Evolutionary conservation across 2,329 filamentous ascomycete species (phyloP), one percentile per base, ranked within the genome.

Genomic region (Orbilia javanica): DNA sequence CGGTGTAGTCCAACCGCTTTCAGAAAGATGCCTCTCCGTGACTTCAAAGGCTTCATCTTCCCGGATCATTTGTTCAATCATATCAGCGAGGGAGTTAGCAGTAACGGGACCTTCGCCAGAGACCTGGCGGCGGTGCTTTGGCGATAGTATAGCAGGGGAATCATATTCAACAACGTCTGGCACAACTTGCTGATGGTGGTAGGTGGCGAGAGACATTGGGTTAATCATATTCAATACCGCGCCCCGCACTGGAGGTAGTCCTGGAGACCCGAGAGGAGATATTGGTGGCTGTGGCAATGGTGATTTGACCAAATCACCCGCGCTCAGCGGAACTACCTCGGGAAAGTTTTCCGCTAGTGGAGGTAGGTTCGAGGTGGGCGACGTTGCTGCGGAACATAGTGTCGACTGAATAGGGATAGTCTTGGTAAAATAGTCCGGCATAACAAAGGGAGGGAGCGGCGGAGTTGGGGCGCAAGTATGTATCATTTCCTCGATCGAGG

Each of bases 51-150:
- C 81, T 18, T 75, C 73, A 44, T 81, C 69, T 36, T 82, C 81
- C n/a, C 69, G 73, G 18, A 75, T 80, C 81, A 82, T 82, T 27
- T 81, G 79, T 69, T 81, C 80, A 34, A 81, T 82, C 81, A 82
- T 81, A 48, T 82, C 81, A 29, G 81, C 80, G 22, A 81, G 79
- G 22, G 81, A 80, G 42, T 82, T 80, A 6, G 80, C 81, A 5
- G 81, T 80, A 11, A 81, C 79, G 4, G 70, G 69, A 11, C 79
- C 80, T n/a, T 76, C 68, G 10, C 63, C 64, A 13, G 48, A 80
- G 69, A 66, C 36, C 55, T 48, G 72, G 68, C 57, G 79, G 68
- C 52, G 79, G 48, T 79, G 69, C 36, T 68, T 73, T 27, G 75
- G 75, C 4, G 75, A 79, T 34, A 79, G 18, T 57, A 79, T 70